Evolutionary conservation across 257 asterid genomes (phyloP).

Genomic region (Anisodus acutangulus): DNA sequence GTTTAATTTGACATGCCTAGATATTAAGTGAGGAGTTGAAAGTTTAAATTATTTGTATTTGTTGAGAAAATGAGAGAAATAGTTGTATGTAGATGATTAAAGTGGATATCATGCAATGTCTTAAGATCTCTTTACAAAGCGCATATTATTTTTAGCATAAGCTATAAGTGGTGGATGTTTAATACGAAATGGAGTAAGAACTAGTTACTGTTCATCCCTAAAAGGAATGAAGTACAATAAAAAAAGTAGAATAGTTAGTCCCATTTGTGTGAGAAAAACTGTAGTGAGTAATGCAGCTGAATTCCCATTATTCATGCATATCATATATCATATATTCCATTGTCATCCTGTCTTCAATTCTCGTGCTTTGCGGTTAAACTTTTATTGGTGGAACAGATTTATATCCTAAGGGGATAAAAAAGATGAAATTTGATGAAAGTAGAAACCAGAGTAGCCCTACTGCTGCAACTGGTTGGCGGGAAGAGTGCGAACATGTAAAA

Average conservation of each 20-base stretch:
- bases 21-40: not conserved
- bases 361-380: slow-evolving; percentile 31
- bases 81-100: not conserved
- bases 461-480: slow-evolving; percentile 55
- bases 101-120: not conserved
- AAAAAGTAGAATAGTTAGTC: not conserved
- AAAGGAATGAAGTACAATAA: not conserved
- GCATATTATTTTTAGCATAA: not conserved
- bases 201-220: not conserved
- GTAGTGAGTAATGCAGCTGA: slow-evolving; percentile 9
- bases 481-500: slow-evolving; percentile 46
- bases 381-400: slow-evolving; percentile 47
- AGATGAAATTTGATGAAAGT: slow-evolving; percentile 51
- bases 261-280: not conserved
- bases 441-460: slow-evolving; percentile 33
- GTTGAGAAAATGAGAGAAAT: not conserved
- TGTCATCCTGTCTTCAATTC: not conserved
- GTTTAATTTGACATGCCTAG: not conserved
- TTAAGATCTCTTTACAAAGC: not conserved
- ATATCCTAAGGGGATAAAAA: slow-evolving; percentile 51
- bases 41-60: slow-evolving; percentile 9
- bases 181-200: not conserved
- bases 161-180: not conserved
- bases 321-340: slow-evolving; percentile 9
- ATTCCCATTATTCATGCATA: slow-evolving; percentile 18